phyloP scores from a whole-genome alignment of 2,329 filamentous ascomycete species.

The Aureobasidium pullulans region DNA sequence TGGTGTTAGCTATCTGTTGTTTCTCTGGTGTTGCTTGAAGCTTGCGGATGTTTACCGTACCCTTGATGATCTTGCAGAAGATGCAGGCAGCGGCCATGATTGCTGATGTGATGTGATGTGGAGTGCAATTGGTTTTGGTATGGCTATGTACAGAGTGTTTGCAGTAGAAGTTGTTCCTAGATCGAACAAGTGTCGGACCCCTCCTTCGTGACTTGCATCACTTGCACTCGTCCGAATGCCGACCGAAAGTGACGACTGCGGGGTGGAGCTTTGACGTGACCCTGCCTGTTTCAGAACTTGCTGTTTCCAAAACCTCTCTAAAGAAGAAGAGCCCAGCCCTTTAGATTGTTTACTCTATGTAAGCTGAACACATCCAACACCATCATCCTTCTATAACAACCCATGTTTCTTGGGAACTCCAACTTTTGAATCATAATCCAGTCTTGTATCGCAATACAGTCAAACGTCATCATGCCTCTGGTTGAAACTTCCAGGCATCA shows the following conservation, averaged over 20 bases:
- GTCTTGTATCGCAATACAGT: background rate
- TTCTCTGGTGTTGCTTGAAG: background rate
- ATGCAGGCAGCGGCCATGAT: conserved; percentile 55
- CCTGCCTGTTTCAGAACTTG: background rate
- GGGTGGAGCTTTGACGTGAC: conserved; percentile 5
- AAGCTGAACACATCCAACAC: background rate
- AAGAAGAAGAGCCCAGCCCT: background rate
- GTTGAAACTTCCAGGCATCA: conserved; percentile 31
- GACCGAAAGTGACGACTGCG: background rate
- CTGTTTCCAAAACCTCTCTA: background rate
- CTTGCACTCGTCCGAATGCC: conserved; percentile 1
- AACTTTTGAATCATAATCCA: background rate
- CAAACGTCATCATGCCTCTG: background rate
- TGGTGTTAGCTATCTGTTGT: background rate
- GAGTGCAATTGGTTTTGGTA: background rate
- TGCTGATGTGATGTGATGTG: background rate
- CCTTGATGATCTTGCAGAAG: conserved; percentile 98
- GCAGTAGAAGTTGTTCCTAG: background rate
- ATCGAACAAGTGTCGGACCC: background rate
- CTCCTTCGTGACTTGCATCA: background rate
- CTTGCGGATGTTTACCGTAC: conserved; percentile 34
- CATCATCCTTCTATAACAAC: background rate
- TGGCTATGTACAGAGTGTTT: background rate
- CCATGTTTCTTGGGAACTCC: too few relatives aligned
- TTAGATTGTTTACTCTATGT: background rate